phyloP scores from a whole-genome alignment of 257 asterid genomes.

The Petrea volubilis region DNA sequence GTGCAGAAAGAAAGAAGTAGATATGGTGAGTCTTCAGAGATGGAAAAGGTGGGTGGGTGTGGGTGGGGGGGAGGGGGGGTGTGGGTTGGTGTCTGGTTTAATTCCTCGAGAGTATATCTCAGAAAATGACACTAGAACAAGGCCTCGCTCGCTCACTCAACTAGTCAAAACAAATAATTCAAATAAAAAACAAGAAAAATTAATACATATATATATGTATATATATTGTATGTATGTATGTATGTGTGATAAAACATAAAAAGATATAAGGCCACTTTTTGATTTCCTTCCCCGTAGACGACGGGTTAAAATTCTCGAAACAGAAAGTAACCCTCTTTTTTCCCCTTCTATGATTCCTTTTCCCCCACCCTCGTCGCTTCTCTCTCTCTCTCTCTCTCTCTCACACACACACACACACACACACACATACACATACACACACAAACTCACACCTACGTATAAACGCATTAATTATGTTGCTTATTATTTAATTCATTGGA shows the following conservation, averaged over 20 bases:
- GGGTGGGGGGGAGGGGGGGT: conserved; percentile 23
- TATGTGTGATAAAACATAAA: conserved; percentile 12
- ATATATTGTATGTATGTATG: neutral
- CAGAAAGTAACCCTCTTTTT: conserved; percentile 47
- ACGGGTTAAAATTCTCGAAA: conserved; percentile 74
- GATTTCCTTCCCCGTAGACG: conserved; percentile 73
- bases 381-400: conserved; percentile 22
- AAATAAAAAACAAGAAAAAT: neutral
- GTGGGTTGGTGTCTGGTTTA: conserved; percentile 49
- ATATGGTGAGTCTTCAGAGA: conserved; percentile 5
- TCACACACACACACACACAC: too few species aligned
- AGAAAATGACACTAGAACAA: conserved; percentile 84
- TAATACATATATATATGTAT: neutral
- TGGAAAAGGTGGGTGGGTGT: conserved; percentile 2
- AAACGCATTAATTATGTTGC: neutral
- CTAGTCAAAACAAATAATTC: conserved; percentile 52
- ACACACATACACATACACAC: conserved; percentile 21
- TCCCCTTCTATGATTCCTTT: conserved; percentile 47
- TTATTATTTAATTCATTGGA: conserved; percentile 5
- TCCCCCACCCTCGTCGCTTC: conserved; percentile 81
- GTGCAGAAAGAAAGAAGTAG: conserved; percentile 25
- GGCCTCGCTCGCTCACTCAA: conserved; percentile 33
- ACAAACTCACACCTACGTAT: neutral
- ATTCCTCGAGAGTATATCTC: conserved; percentile 82
- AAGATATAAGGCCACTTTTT: conserved; percentile 51